These are phyloP conservation scores for Debaryomyces psychrophilus DNA, from an alignment of 1,139 yeast genomes.

Conservation along the genomic window DNA sequence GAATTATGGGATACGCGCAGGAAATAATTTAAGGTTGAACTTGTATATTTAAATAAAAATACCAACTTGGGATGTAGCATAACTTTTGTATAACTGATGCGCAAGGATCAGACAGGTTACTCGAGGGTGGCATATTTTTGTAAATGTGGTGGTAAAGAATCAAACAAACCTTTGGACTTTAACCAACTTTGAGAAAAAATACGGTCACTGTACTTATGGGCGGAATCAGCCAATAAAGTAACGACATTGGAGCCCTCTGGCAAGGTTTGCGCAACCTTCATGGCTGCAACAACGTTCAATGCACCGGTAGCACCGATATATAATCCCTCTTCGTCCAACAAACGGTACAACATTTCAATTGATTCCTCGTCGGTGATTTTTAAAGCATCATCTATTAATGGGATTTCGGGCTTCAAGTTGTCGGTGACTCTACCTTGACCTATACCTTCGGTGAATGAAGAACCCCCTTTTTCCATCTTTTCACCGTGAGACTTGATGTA, in stretches of 20 bases:
- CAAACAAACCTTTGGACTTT: constrained; percentile 64
- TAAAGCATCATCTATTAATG: constrained; percentile 71
- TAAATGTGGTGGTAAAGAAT: constrained; percentile 69
- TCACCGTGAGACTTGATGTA: constrained; percentile 71
- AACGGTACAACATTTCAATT: constrained; percentile 78
- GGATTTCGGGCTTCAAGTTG: constrained; percentile 74
- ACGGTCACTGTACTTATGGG: constrained; percentile 83
- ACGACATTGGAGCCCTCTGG: constrained; percentile 85
- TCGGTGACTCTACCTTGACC: constrained; percentile 94
- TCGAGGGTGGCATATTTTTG: constrained; percentile 60
- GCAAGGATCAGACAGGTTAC: constrained; percentile 15
- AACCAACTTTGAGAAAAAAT: constrained; percentile 80
- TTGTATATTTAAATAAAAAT: not conserved
- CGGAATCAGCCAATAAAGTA: constrained; percentile 84
- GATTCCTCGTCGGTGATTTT: constrained; percentile 74
- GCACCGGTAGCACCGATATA: constrained; percentile 91
- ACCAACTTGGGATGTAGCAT: not conserved
- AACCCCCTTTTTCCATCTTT: constrained; percentile 66
- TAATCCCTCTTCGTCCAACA: constrained; percentile 87
- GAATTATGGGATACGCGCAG: not conserved
- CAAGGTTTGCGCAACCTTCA: constrained; percentile 67
- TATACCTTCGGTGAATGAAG: constrained; percentile 92
- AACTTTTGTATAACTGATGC: not conserved
- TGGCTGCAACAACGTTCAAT: constrained; percentile 81
- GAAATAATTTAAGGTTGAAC: not conserved